A percentile compares a stretch with the other conserved stretches of the same genome.
Conservation (phyloP, 495 filamentous ascomycete genomes). For the Lepidopterella palustris region DNA sequence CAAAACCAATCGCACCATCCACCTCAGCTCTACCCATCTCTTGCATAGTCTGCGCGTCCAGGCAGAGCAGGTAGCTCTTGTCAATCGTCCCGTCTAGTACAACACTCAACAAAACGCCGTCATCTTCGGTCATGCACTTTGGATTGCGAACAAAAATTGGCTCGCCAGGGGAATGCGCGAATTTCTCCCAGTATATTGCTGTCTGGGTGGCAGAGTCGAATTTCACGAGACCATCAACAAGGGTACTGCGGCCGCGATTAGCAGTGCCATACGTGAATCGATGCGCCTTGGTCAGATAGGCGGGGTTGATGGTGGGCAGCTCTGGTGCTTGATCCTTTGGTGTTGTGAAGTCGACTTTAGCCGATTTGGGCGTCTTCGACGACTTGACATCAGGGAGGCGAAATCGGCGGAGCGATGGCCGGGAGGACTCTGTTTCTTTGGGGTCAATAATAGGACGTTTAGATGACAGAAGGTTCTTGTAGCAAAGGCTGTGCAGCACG, state of each 20-base stretch:
- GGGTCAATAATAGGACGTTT: not conserved
- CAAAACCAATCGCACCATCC: constrained; percentile 55
- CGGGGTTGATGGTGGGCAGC: constrained; percentile 59
- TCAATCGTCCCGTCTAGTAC: constrained; percentile 58
- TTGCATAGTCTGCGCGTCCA: constrained; percentile 58
- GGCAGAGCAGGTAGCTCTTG: constrained; percentile 61
- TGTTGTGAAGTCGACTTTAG: constrained; percentile 44
- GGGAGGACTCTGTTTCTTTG: too few species aligned
- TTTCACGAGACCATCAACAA: constrained; percentile 64
- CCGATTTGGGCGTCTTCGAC: constrained; percentile 12
- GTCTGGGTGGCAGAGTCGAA: constrained; percentile 53
- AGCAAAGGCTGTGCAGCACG: constrained; percentile 42
- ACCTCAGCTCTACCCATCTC: constrained; percentile 63
- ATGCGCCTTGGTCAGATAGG: constrained; percentile 45
- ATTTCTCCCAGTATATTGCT: constrained; percentile 47
- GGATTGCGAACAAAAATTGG: constrained; percentile 62
- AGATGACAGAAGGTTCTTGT: constrained; percentile 47
- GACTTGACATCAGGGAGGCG: constrained; percentile 40
- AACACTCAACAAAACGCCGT: constrained; percentile 65
- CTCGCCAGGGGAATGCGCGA: constrained; percentile 66
- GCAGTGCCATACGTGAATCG: constrained; percentile 60
- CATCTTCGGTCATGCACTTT: constrained; percentile 50
- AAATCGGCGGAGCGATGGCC: constrained; percentile 41
- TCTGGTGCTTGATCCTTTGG: constrained; percentile 13
- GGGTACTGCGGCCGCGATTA: constrained; percentile 51